Base-by-base conservation (phyloP, 2,329 filamentous ascomycete genomes). In the Trichoderma simmonsii region DNA sequence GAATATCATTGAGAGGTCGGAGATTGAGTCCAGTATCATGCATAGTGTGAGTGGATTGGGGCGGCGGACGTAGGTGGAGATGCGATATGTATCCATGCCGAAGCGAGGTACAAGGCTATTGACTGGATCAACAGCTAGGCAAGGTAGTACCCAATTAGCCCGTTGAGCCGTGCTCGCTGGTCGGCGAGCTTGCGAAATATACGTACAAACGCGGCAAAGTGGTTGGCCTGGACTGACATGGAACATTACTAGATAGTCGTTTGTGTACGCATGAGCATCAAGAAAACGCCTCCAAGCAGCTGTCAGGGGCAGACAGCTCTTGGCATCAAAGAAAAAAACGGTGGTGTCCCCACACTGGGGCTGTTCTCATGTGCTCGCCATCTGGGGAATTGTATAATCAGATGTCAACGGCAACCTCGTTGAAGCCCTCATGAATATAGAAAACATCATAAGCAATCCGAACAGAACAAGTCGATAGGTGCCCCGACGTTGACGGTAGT, bases 21-120 rank as follows among this genome's bases (percentile, higher is more conserved):
- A 70, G 67, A 70, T 70, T 61, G 59, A 70, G 57, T 62, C 57
- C 67, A 70, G 39, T 51, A 62, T 70, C 57, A 70, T 70, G 67
- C 67, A 62, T 70, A 62, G 57, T 70, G 67, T 69, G 66, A 14
- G 66, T 69, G 66, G 66, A 34, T 14, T 51, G 61, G 36, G 56
- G 56, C 57, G 36, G 36, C 28, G 66, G 54, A 32, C 34, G 51
- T 39, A 34, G 39, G 67, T 70, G 67, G 67, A 70, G 67, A 62
- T 54, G 66, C 56, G 39, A 60, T 51, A 26, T 66, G 36, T 30
- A 48, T 28, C 66, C 67, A 59, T 62, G 57, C 21, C 57, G 67
- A 70, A 70, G 67, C 39, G 67, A 70, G 66, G 67, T 54, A 36
- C 39, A 34, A 34, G 30, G 51, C 43, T 28, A 12, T 39, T 26